Conservation (phyloP, 129 eudicot genomes). For the Tagetes patula region DNA sequence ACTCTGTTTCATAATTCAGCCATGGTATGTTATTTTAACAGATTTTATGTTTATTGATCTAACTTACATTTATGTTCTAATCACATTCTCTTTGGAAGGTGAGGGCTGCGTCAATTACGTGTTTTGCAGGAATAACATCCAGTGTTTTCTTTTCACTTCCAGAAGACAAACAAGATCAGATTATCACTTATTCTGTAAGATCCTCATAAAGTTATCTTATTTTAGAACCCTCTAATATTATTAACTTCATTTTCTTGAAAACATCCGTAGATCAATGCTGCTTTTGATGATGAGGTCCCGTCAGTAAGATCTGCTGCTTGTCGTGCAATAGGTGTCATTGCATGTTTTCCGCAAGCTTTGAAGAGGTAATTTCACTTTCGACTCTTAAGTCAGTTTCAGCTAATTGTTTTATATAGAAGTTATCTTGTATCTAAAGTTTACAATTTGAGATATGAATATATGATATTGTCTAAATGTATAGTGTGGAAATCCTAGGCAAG, state of each 20-base stretch:
- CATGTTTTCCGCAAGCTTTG: constrained; percentile 77
- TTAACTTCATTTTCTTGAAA: constrained; percentile 6
- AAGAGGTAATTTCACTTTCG: constrained; percentile 44
- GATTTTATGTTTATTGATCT: constrained; percentile 10
- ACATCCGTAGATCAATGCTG: constrained; percentile 57
- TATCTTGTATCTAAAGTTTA: constrained; percentile 10
- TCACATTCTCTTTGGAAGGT: constrained; percentile 46
- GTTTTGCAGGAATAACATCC: constrained; percentile 95
- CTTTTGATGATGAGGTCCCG: constrained; percentile 75
- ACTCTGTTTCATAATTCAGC: constrained; percentile 64
- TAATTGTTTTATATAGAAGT: constrained; percentile 6
- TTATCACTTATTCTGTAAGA: constrained; percentile 70
- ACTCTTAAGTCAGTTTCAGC: constrained; percentile 1
- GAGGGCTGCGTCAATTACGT: constrained; percentile 89
- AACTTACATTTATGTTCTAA: constrained; percentile 12
- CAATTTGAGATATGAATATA: neutral
- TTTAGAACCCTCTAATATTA: neutral
- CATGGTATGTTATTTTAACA: constrained; percentile 59
- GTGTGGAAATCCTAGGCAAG: constrained; percentile 67
- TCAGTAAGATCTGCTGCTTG: constrained; percentile 97
- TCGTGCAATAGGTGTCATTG: constrained; percentile 95
- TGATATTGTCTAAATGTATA: constrained; percentile 30
- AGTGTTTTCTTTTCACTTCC: constrained; percentile 65
- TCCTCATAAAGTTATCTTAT: neutral
- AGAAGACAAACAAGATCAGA: constrained; percentile 60